Base-by-base conservation (phyloP, 108 stramenopile species). In the Conticribra weissflogii region DNA sequence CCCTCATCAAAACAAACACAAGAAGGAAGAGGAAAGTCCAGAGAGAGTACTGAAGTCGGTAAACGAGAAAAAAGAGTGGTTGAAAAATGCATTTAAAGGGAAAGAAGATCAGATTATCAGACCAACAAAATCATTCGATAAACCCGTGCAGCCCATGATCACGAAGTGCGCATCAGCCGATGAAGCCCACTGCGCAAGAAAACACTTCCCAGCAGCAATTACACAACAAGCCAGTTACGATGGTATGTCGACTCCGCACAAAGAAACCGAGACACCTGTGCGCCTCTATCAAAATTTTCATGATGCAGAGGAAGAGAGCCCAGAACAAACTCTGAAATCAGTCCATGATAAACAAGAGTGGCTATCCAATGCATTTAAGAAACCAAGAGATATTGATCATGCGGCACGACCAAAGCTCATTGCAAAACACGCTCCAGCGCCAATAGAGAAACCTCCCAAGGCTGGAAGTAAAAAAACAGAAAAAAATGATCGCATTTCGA, bases 321-420 rank as follows among this genome's bases (percentile, higher is more conserved):
- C 58, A 8, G 63, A 64, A 5, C 49, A 57, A 31, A 36, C 34
- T 36, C 31, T 64, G 25, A 78, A 73, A 48, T 71, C 84, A 50
- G 91, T 93, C 1, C 71, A 83, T 12, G 88, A 88, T 28, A 89
- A 87, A 70, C 84, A 89, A 59, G 58, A 85, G 54, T 84, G 84
- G 88, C 72, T 93, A 27, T 58, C 86, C 21, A 80, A 71, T 55
- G 86, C 88, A 28, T 90, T 93, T 79, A 78, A 79, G 41, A 76
- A 84, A 49, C 70, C 45, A 57, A 44, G 45, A 23, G 32, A 60
- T 25, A 14, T 0, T 23, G 14, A 60, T 44, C 19, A 21, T 4
- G 23, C 1, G 15, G 36, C 36, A 41, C 8, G 8, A 41, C 36
- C 59, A 1, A 41, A 41, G 1, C 1, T 14, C 19, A 46, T 19